Conservation (phyloP, 768 basidiomycete genomes). For the Gymnopilus junonius region DNA sequence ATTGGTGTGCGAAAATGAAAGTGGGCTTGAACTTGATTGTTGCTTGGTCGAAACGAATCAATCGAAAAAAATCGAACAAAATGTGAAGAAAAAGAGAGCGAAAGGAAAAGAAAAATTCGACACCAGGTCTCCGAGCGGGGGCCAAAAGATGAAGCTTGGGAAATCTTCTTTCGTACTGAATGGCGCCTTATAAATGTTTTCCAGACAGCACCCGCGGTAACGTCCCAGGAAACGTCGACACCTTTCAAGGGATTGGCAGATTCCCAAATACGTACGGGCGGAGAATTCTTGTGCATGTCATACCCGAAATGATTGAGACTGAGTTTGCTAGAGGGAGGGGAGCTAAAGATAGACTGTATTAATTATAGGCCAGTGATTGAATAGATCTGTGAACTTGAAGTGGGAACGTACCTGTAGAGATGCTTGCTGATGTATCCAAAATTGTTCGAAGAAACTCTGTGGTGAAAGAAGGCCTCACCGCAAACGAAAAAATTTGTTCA, state of each 20-base stretch:
- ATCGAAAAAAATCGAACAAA: conserved; percentile 12
- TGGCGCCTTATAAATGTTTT: conserved; percentile 4
- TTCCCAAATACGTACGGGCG: conserved; percentile 6
- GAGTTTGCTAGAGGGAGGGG: neutral
- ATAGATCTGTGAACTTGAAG: neutral
- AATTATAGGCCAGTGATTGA: neutral
- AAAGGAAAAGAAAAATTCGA: conserved; percentile 13
- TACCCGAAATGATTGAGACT: neutral
- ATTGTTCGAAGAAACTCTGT: neutral
- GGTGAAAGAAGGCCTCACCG: neutral
- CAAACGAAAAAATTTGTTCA: no score
- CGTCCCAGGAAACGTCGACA: conserved; percentile 6
- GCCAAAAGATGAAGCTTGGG: conserved; percentile 19
- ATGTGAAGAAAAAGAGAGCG: neutral
- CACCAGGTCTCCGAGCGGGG: conserved; percentile 25
- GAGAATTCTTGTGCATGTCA: conserved; percentile 8
- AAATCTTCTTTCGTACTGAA: neutral
- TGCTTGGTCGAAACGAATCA: conserved; percentile 11
- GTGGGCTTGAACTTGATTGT: conserved; percentile 7
- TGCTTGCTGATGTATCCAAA: neutral
- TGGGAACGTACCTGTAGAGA: neutral
- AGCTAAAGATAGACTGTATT: neutral
- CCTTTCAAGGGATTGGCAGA: neutral
- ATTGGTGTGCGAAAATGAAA: conserved; percentile 2
- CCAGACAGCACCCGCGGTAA: neutral